A percentile compares a stretch with the other conserved stretches of the same genome.
Evolutionary conservation across 23 red algal species (phyloP).

Genomic region (Pyropia yezoensis): DNA sequence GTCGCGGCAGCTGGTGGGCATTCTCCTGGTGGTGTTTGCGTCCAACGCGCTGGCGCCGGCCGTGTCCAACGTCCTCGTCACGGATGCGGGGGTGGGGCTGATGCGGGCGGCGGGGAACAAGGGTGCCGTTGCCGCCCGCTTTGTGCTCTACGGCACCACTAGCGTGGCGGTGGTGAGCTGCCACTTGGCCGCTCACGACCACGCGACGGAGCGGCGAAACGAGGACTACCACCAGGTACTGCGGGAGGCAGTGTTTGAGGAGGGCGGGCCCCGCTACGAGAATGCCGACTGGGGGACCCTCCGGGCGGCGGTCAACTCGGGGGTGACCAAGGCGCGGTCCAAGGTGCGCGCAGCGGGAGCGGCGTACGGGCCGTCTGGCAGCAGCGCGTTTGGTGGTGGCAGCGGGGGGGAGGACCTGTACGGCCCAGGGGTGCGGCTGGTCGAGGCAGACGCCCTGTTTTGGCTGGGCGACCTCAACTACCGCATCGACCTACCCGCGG

Average conservation of each 20-base stretch:
- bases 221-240: conserved; percentile 79
- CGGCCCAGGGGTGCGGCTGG: conserved; percentile 1
- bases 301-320: conserved; percentile 1
- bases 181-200: conserved; percentile 85
- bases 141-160: conserved; percentile 63
- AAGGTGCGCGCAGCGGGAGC: not conserved
- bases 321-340: not conserved
- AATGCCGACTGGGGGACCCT: conserved; percentile 1
- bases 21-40: conserved; percentile 75
- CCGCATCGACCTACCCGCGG: conserved; percentile 53
- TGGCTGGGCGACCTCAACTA: conserved; percentile 97
- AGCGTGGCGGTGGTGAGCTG: conserved; percentile 61
- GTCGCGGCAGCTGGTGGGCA: conserved; percentile 84
- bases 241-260: conserved; percentile 58
- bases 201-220: conserved; percentile 69
- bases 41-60: conserved; percentile 47
- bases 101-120: conserved; percentile 87
- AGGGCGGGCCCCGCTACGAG: not conserved
- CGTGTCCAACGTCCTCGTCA: conserved; percentile 54
- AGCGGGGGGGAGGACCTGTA: no score
- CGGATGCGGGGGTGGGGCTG: conserved; percentile 73
- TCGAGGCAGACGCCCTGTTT: conserved; percentile 77
- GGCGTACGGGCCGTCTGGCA: no score
- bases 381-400: conserved; percentile 3
- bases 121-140: conserved; percentile 75